phyloP scores from a whole-genome alignment of 2,329 filamentous ascomycete species.

The Mycosphaerelloides madeirae region DNA sequence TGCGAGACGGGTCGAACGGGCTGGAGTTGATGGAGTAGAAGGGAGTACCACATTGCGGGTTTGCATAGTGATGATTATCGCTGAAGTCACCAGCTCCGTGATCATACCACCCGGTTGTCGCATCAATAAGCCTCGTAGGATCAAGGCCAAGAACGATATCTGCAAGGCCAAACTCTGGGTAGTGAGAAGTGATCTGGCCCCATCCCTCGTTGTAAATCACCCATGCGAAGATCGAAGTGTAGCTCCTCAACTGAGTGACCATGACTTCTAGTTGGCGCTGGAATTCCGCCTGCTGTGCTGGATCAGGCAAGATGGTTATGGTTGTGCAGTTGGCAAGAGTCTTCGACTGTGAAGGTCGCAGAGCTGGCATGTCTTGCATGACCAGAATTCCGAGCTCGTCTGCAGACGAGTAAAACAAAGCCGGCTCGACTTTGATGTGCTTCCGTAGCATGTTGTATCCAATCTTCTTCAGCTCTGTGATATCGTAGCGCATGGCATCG shows the following conservation, averaged over 20 bases:
- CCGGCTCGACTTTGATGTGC: conserved; percentile 65
- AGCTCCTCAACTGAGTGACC: conserved; percentile 59
- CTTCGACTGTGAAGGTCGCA: conserved; percentile 41
- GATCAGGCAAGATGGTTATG: conserved; percentile 33
- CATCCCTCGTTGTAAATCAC: conserved; percentile 70
- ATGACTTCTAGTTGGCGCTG: conserved; percentile 58
- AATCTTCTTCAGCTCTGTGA: conserved; percentile 59
- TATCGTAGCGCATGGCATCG: conserved; percentile 64
- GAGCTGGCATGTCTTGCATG: conserved; percentile 68
- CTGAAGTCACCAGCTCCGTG: conserved; percentile 63
- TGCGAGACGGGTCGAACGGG: conserved; percentile 55
- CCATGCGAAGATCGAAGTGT: conserved; percentile 63
- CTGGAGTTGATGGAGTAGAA: conserved; percentile 57
- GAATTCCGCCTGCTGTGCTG: conserved; percentile 59
- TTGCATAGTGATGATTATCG: conserved; percentile 69
- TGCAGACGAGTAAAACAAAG: conserved; percentile 63
- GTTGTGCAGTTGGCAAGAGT: conserved; percentile 25
- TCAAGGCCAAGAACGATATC: conserved; percentile 54
- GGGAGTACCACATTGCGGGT: conserved; percentile 65
- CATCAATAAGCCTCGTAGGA: conserved; percentile 59
- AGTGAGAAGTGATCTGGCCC: conserved; percentile 53
- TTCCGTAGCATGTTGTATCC: conserved; percentile 69
- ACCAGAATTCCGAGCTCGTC: conserved; percentile 62
- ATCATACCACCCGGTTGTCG: conserved; percentile 62
- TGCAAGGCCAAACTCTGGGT: conserved; percentile 55